phyloP scores from a whole-genome alignment of 2,329 filamentous ascomycete genomes.

The Fusarium robinianum region DNA sequence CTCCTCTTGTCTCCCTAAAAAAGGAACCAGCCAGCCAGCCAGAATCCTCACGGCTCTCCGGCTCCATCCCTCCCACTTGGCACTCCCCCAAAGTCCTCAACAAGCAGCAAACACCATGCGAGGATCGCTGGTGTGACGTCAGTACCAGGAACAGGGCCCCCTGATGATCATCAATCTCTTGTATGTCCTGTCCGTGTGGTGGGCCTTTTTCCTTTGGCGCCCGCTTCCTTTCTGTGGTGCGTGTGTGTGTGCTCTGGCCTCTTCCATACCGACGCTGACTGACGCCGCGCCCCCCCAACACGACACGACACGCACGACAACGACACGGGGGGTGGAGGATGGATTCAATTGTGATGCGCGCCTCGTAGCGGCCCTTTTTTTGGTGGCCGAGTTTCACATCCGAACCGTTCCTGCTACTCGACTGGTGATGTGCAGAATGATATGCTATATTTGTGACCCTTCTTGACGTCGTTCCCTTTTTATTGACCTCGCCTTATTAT shows the following conservation, averaged over 20 bases:
- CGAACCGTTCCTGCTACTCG: slow-evolving; percentile 1
- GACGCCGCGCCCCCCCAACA: not conserved
- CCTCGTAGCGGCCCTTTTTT: slow-evolving; percentile 8
- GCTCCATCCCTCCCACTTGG: no score
- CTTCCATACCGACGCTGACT: slow-evolving; percentile 1
- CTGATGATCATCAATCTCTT: slow-evolving; percentile 29
- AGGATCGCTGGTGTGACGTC: slow-evolving; percentile 24
- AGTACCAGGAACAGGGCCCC: slow-evolving; percentile 18
- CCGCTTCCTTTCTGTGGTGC: no score
- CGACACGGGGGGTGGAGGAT: slow-evolving; percentile 7
- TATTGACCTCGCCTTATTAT: no score
- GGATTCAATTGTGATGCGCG: slow-evolving; percentile 31
- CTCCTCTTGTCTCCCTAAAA: no score
- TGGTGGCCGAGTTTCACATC: slow-evolving; percentile 11
- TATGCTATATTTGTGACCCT: slow-evolving; percentile 24
- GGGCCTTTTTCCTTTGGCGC: slow-evolving; percentile 1
- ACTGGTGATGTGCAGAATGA: slow-evolving; percentile 29
- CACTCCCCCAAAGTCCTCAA: slow-evolving; percentile 5
- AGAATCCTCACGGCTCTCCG: no score
- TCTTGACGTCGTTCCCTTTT: slow-evolving; percentile 9
- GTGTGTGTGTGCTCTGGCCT: no score
- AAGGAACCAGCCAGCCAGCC: no score
- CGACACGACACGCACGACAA: slow-evolving; percentile 7
- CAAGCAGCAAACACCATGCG: slow-evolving; percentile 1
- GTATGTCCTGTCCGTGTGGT: no score